Evolutionary conservation across 257 asterid genomes (phyloP), one percentile per base, ranked within the genome.

Genomic region (Solanum clarkiae): DNA sequence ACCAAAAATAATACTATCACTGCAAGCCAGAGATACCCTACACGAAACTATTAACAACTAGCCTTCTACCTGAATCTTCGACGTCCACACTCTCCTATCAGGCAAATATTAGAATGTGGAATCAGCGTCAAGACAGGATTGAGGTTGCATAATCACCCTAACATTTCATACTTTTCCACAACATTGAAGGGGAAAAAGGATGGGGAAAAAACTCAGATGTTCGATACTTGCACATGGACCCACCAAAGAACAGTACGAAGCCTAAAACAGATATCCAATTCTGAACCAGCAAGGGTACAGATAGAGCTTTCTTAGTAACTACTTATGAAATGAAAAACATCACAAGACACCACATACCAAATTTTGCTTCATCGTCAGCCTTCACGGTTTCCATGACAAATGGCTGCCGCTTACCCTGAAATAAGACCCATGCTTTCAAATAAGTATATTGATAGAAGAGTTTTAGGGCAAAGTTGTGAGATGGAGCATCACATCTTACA

Each of bases 321-420:
- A 60, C 68, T 24, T n/a, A 20, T 32, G 53, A 63, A 60, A 84
- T 77, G 44, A 45, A 62, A 49, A 36, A 32, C 65, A 14, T 24
- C 45, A 63, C 68, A 53, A 32, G 40, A 53, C 44, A n/a, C 26
- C 32, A 74, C 90, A 22, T 93, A 96, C 99, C 99, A 74, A 96
- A 87, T 91, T 96, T 96, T 57, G 98, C 98, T 74, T 82, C 83
- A 88, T 96, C 98, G 86, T 96, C 99, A 45, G 99, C 99, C 91
- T 95, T 96, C 85, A 95, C 99, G 8, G 99, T 96, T 91, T 92
- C 98, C 84, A 91, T 87, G 80, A 96, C 98, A 89, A 96, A 95
- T 45, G 98, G 97, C 57, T 93, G 94, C 84, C 99, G 92, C 22
- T 90, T 91, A 65, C 99, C 99, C 99, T 95, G 91, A 69, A 87